Evolutionary conservation across 306 rosid genomes (phyloP), one percentile per base, ranked within the genome.

Genomic region (Glycyrrhiza uralensis): DNA sequence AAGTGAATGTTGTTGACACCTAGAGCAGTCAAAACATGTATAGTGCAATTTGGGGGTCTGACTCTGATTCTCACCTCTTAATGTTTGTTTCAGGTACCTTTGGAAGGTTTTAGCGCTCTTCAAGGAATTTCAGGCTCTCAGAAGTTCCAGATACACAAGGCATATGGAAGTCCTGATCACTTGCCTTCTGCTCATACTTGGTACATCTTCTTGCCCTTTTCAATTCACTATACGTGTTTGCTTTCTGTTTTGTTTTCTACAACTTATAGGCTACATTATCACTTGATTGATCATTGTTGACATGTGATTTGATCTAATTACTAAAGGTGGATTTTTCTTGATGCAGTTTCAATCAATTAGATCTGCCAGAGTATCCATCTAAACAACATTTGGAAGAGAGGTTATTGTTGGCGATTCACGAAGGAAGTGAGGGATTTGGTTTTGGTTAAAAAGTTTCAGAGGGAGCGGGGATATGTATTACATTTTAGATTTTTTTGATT

Each of bases 151-250:
- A 95, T 95, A 84, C 99, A 95, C 87, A 95, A 88, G 76, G 99
- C 99, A 5, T 95, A 95, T 44, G 99, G 99, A 61, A 95, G 99
- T 77, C 88, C 90, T 26, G 85, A 89, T 68, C 99, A 95, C 83
- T 87, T 95, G 83, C 99, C 99, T 39, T 95, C 99, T 77, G 99
- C 99, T 66, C 99, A 95, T 77, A 95, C 99, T 38, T 95, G 99
- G 99, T 95, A 92, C 7, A 7, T 18, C 12, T 1, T 4, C 42
- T 44, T 14, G 0, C 7, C 79, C 61, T 2, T 29, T 28, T 32
- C 12, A 15, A 18, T 42, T 32, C 54, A 38, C n/a, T 45, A 23
- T 19, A 7, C 7, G 1, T 19, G 3, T 39, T 20, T 61, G 30
- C 30, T 52, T 9, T 62, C 8, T 50, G 45, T 41, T 29, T 35